Evolutionary conservation across 371 early-diverging fungal genomes (phyloP), one percentile per base, ranked within the genome.

Genomic region (Mucor mucedo): DNA sequence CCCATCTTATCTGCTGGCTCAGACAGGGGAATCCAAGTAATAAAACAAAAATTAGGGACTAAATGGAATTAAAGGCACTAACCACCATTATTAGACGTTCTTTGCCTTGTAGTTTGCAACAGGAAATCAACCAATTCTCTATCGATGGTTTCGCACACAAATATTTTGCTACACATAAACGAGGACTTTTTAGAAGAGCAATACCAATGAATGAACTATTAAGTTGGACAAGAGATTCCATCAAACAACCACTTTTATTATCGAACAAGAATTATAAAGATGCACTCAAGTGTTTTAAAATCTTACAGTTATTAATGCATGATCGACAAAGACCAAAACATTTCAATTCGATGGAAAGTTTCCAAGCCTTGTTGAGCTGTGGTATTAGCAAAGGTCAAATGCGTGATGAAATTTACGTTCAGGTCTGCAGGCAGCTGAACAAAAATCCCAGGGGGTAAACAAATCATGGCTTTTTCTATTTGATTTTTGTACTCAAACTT

Each of bases 351-450:
- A 69, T 69, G n/a, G 82, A 82, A 47, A 91, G 90, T 53, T 88
- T 92, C 35, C 94, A 94, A 65, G 76, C 84, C 60, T 71, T 96
- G 27, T 73, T 94, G 35, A 89, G 88, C 54, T 69, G 77, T 53
- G 97, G 95, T 5, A 88, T 95, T 11, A 71, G 76, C 29, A 73
- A 81, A 48, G 93, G 89, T 41, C 87, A 85, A 38, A 79, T 98
- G 70, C 86, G 96, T 32, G 96, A 97, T 71, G 98, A 97, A 73
- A 92, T 96, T 56, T 95, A 92, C 71, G 95, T 95, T 21, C 97
- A 97, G 80, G 68, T 96, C 39, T 94, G 93, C 80, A 96, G 95
- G 77, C 96, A 96, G 71, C 68, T 95, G 57, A 87, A 89, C 10
- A 79, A 88, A 41, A 96, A 97, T 67, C 95, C 95, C 3, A 87